Conservation (phyloP, 345 rosid species). For the Turnera subulata region DNA sequence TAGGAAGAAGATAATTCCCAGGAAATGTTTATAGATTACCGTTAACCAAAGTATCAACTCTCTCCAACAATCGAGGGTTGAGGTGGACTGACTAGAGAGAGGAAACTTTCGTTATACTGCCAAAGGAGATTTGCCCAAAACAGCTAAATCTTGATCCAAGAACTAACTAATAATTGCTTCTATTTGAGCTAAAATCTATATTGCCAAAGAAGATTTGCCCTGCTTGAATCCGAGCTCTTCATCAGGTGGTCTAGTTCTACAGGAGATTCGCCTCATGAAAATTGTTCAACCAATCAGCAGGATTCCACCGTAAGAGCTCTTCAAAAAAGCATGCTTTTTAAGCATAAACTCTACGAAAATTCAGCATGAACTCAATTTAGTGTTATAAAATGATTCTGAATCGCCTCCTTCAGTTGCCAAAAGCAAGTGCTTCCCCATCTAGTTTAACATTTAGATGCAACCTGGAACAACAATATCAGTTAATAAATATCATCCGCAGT, state of each 20-base stretch:
- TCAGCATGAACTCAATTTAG: slow-evolving; percentile 5
- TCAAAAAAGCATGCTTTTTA: slow-evolving; percentile 24
- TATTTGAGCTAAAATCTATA: slow-evolving; percentile 15
- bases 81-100: slow-evolving; percentile 23
- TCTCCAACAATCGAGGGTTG: slow-evolving; percentile 21
- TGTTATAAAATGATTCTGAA: slow-evolving; percentile 10
- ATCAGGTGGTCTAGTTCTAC: slow-evolving; percentile 12
- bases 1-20: slow-evolving; percentile 5
- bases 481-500: background rate
- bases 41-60: slow-evolving; percentile 13
- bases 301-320: slow-evolving; percentile 12
- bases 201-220: slow-evolving; percentile 57
- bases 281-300: slow-evolving; percentile 5
- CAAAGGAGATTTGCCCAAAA: slow-evolving; percentile 55
- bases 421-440: slow-evolving; percentile 28
- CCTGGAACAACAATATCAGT: slow-evolving; percentile 30
- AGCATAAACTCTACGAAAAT: slow-evolving; percentile 13
- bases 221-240: slow-evolving; percentile 17
- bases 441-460: slow-evolving; percentile 27
- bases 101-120: slow-evolving; percentile 30
- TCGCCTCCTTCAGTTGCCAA: slow-evolving; percentile 4
- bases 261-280: slow-evolving; percentile 16
- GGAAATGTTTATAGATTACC: slow-evolving; percentile 13
- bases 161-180: slow-evolving; percentile 14
- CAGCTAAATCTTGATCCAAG: slow-evolving; percentile 20